A percentile compares a stretch with the other conserved stretches of the same genome.
Evolutionary conservation across 768 basidiomycete species (phyloP).

Genomic region (Lentinula lateritia): DNA sequence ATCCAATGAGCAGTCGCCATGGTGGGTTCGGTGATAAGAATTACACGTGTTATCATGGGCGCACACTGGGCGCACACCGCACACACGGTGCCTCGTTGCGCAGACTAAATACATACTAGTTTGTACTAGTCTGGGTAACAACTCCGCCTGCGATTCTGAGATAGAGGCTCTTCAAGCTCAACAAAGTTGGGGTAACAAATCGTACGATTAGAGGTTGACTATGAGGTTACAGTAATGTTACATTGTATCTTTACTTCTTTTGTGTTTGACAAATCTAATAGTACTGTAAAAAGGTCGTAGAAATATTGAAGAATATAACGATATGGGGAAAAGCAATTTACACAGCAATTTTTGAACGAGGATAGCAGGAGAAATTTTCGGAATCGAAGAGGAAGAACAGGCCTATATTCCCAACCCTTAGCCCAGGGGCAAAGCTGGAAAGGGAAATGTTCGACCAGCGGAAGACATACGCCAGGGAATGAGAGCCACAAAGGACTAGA

Average conservation of each 20-base stretch:
- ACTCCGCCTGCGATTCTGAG: no score
- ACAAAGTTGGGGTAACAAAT: no score
- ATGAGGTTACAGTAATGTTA: neutral
- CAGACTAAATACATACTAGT: no score
- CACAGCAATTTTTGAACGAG: neutral
- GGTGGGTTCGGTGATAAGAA: no score
- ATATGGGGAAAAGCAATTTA: neutral
- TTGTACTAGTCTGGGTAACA: no score
- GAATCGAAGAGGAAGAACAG: neutral
- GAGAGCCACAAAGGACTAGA: neutral
- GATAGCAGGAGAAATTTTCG: neutral
- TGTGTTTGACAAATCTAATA: neutral
- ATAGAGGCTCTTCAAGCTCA: no score
- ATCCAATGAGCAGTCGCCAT: no score
- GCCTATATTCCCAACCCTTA: neutral
- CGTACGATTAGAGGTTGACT: neutral
- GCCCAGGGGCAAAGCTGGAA: neutral
- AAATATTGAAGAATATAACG: neutral
- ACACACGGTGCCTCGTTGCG: no score
- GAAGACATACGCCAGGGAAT: neutral
- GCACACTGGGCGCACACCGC: no score
- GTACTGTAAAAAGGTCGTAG: neutral
- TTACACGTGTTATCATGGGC: neutral
- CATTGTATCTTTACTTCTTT: neutral
- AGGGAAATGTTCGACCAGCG: neutral